Percentiles rank a stretch among this genome's conserved stretches.
Evolutionary conservation across 2,329 filamentous ascomycete species (phyloP).

Genomic region (Didymella sp.): DNA sequence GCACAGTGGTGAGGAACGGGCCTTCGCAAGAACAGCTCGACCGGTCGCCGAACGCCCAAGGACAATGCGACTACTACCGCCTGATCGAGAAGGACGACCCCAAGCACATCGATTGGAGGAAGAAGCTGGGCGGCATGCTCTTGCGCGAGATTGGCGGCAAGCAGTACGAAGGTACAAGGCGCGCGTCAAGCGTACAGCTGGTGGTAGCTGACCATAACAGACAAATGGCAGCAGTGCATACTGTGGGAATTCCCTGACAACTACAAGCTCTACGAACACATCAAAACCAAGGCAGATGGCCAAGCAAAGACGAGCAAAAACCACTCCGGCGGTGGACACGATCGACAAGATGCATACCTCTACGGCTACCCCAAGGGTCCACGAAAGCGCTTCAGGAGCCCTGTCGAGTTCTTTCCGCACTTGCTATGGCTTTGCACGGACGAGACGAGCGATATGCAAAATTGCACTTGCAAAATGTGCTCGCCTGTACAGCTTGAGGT

Average conservation of each 20-base stretch:
- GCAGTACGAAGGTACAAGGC: conserved; percentile 37
- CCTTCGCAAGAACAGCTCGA: conserved; percentile 61
- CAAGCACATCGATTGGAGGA: conserved; percentile 64
- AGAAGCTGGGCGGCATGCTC: conserved; percentile 66
- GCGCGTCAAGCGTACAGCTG: neutral
- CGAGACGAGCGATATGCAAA: conserved; percentile 59
- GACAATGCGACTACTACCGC: conserved; percentile 63
- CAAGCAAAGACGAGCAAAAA: conserved; percentile 58
- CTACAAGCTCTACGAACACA: conserved; percentile 65
- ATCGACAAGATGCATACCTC: conserved; percentile 66
- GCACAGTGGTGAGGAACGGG: conserved; percentile 59
- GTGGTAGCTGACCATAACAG: conserved; percentile 20
- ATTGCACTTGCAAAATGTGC: conserved; percentile 66
- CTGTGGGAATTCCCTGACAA: conserved; percentile 62
- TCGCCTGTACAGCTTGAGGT: conserved; percentile 60
- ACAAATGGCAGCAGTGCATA: conserved; percentile 55
- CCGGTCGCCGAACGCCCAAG: conserved; percentile 59
- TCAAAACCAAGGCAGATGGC: conserved; percentile 60
- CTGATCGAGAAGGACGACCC: conserved; percentile 58
- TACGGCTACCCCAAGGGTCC: conserved; percentile 66
- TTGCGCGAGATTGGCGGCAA: conserved; percentile 57
- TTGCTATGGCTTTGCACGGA: conserved; percentile 64
- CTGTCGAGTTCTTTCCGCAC: conserved; percentile 67
- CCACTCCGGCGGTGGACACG: conserved; percentile 58
- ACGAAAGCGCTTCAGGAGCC: conserved; percentile 65